Percentiles rank a stretch among this genome's conserved stretches.
Conservation (phyloP, 139 green algal species). For the Micromonas commoda region DNA sequence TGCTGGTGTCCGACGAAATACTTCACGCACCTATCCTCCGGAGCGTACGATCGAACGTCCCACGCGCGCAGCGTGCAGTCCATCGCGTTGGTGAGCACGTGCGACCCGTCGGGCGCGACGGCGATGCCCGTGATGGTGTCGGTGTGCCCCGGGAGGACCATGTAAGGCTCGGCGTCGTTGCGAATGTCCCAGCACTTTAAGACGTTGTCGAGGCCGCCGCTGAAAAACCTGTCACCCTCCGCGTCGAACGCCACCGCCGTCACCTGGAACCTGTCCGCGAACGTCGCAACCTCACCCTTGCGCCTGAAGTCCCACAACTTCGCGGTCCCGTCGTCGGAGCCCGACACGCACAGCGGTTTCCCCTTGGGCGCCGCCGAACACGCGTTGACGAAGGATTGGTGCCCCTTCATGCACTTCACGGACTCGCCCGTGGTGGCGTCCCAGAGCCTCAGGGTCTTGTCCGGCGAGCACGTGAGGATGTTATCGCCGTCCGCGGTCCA, state of each 20-base stretch:
- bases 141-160: slow-evolving; percentile 53
- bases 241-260: slow-evolving; percentile 69
- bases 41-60: slow-evolving; percentile 82
- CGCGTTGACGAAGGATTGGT: slow-evolving; percentile 85
- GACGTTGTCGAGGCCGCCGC: slow-evolving; percentile 76
- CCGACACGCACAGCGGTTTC: slow-evolving; percentile 68
- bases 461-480: slow-evolving; percentile 69
- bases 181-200: slow-evolving; percentile 84
- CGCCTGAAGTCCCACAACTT: slow-evolving; percentile 88
- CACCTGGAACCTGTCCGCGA: slow-evolving; percentile 60
- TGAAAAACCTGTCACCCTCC: slow-evolving; percentile 80
- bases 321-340: slow-evolving; percentile 76
- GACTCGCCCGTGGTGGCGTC: slow-evolving; percentile 39
- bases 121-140: slow-evolving; percentile 64
- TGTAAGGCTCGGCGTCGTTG: slow-evolving; percentile 45
- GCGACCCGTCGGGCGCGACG: slow-evolving; percentile 70
- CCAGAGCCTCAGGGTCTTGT: slow-evolving; percentile 51
- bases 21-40: slow-evolving; percentile 72
- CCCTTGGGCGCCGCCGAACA: slow-evolving; percentile 53
- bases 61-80: slow-evolving; percentile 85
- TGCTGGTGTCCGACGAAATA: slow-evolving; percentile 41
- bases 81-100: slow-evolving; percentile 92
- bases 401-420: slow-evolving; percentile 81
- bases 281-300: slow-evolving; percentile 61
- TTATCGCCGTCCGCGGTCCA: slow-evolving; percentile 80